These are phyloP conservation scores for Vitis labrusca DNA, from an alignment of 164 flowering plant genomes.

Conservation along the genomic window DNA sequence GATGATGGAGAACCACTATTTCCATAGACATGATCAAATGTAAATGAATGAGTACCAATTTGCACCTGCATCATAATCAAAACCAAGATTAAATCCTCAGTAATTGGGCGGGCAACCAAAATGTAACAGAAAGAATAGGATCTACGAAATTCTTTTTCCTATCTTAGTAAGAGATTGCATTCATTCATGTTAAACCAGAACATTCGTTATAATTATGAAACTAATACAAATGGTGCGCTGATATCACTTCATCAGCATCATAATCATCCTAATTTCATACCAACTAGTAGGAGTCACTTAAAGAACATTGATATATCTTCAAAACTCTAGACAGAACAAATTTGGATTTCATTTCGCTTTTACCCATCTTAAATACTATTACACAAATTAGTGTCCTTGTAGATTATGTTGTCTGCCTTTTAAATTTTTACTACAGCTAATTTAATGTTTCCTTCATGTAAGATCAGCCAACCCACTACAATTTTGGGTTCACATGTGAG, in stretches of 20 bases:
- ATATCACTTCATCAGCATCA: neutral
- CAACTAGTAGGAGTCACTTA: neutral
- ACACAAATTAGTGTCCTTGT: too few species aligned
- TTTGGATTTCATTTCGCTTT: too few species aligned
- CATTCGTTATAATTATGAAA: neutral
- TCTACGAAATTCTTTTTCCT: neutral
- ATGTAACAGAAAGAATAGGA: neutral
- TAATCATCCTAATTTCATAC: neutral
- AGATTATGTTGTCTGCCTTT: too few species aligned
- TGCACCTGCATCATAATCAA: constrained; percentile 56
- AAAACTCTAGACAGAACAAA: too few species aligned
- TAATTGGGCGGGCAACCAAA: neutral
- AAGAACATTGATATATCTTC: neutral
- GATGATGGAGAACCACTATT: constrained; percentile 62
- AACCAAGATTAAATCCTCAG: neutral
- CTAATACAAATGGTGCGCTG: neutral
- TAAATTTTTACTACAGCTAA: too few species aligned
- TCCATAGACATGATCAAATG: constrained; percentile 90
- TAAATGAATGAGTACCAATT: constrained; percentile 83
- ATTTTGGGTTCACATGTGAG: too few species aligned
- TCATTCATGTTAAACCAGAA: neutral
- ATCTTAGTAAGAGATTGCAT: neutral
- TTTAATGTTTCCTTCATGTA: too few species aligned
- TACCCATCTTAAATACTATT: too few species aligned
- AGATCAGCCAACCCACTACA: too few species aligned